These are phyloP conservation scores for Pholiota adiposa DNA, from an alignment of 1,284 basidiomycete genomes.

Conservation along the genomic window DNA sequence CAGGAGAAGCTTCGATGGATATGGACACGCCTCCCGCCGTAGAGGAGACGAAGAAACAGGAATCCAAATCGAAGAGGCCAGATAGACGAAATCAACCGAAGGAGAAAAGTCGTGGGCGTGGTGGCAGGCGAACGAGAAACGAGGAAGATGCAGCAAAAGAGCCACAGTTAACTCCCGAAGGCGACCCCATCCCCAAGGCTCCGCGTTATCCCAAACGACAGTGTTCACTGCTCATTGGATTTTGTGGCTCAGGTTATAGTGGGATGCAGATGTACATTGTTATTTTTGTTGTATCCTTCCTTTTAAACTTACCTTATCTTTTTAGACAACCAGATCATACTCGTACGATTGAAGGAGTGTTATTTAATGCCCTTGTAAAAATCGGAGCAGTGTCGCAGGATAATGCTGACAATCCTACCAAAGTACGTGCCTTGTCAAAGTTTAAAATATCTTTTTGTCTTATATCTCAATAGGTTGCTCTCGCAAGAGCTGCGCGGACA, in stretches of 20 bases:
- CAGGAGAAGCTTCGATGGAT: neutral
- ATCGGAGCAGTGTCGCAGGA: conserved; percentile 92
- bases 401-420: conserved; percentile 90
- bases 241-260: conserved; percentile 83
- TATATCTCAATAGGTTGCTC: conserved; percentile 60
- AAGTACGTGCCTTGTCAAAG: conserved; percentile 51
- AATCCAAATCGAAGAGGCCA: neutral
- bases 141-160: conserved; percentile 16
- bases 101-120: conserved; percentile 3
- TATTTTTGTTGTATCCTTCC: conserved; percentile 5
- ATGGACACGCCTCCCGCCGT: neutral
- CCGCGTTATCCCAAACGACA: conserved; percentile 74
- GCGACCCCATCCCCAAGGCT: conserved; percentile 34
- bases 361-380: conserved; percentile 89
- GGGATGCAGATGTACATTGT: conserved; percentile 92
- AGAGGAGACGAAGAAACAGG: neutral
- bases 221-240: conserved; percentile 76
- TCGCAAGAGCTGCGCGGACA: conserved; percentile 91
- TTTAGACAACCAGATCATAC: conserved; percentile 58
- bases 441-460: neutral
- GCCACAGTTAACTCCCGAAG: conserved; percentile 14
- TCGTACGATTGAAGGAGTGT: conserved; percentile 88
- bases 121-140: conserved; percentile 14
- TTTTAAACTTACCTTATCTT: conserved; percentile 13
- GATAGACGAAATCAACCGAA: conserved; percentile 2